These are phyloP conservation scores for Corrigiola litoralis DNA, from an alignment of 179 eudicot genomes.

Conservation along the genomic window DNA sequence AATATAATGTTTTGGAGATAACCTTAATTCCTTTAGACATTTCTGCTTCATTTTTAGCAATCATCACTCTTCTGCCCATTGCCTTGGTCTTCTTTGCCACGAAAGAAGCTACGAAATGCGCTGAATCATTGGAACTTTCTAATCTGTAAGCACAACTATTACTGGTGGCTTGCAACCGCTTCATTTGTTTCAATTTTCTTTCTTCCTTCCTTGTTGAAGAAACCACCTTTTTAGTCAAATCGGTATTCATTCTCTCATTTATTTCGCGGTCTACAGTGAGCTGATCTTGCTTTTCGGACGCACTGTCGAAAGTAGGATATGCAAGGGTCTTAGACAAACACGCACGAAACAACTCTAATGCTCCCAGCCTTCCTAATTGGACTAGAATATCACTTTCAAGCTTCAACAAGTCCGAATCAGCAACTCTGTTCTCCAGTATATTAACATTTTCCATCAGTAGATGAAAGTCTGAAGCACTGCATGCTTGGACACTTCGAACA, in stretches of 20 bases:
- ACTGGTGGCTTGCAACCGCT: conserved; percentile 22
- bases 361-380: conserved; percentile 75
- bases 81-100: conserved; percentile 31
- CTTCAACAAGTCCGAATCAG: conserved; percentile 45
- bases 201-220: conserved; percentile 56
- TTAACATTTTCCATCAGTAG: conserved; percentile 59
- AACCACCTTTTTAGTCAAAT: conserved; percentile 32
- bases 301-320: conserved; percentile 21
- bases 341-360: conserved; percentile 51
- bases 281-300: conserved; percentile 24
- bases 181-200: conserved; percentile 49
- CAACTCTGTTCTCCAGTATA: conserved; percentile 51
- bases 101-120: conserved; percentile 20
- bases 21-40: conserved; percentile 78
- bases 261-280: conserved; percentile 21
- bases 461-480: conserved; percentile 44
- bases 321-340: conserved; percentile 51
- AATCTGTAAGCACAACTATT: conserved; percentile 16
- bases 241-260: conserved; percentile 15
- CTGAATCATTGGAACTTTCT: conserved; percentile 20
- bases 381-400: conserved; percentile 62
- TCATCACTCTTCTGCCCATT: conserved; percentile 33
- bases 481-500: conserved; percentile 37
- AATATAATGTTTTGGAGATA: too few species aligned
- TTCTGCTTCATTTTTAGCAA: conserved; percentile 72